These are phyloP conservation scores for Nitzschia inconspicua DNA, from an alignment of 108 stramenopile species.

Conservation along the genomic window DNA sequence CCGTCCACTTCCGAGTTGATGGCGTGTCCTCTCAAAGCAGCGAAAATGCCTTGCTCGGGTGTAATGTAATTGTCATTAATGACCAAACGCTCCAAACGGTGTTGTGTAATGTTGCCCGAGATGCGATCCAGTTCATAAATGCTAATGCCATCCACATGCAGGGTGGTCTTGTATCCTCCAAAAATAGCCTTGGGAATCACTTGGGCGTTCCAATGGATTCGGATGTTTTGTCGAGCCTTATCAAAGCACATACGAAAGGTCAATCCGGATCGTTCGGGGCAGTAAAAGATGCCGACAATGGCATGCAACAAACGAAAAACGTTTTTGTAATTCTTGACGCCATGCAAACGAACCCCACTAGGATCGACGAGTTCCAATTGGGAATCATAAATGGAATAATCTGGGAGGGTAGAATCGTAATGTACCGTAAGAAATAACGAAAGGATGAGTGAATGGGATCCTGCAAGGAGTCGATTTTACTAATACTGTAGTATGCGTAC, in stretches of 20 bases:
- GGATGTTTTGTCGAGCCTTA: constrained; percentile 69
- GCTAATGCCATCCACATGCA: constrained; percentile 80
- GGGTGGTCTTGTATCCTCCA: constrained; percentile 52
- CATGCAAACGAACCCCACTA: constrained; percentile 63
- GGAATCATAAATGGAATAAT: constrained; percentile 55
- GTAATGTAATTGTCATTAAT: constrained; percentile 63
- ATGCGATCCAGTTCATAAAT: constrained; percentile 67
- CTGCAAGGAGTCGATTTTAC: not conserved
- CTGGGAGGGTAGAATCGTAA: not conserved
- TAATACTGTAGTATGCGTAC: not conserved
- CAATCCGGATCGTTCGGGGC: constrained; percentile 53
- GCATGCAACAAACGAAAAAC: constrained; percentile 65
- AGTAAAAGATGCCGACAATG: constrained; percentile 69
- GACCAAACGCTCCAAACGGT: constrained; percentile 66
- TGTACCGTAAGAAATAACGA: not conserved
- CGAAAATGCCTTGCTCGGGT: constrained; percentile 64
- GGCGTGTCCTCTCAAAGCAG: constrained; percentile 32
- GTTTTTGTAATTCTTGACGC: constrained; percentile 65
- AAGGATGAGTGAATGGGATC: not conserved
- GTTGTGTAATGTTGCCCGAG: constrained; percentile 68
- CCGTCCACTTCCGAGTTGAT: constrained; percentile 25
- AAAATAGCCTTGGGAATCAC: constrained; percentile 71
- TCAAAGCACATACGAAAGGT: constrained; percentile 72
- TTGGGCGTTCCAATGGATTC: constrained; percentile 82
- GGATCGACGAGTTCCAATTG: constrained; percentile 73